A percentile compares a stretch with the other conserved stretches of the same genome.
Conservation (phyloP, 2,329 filamentous ascomycete genomes). For the Arthrobotrys conoides region DNA sequence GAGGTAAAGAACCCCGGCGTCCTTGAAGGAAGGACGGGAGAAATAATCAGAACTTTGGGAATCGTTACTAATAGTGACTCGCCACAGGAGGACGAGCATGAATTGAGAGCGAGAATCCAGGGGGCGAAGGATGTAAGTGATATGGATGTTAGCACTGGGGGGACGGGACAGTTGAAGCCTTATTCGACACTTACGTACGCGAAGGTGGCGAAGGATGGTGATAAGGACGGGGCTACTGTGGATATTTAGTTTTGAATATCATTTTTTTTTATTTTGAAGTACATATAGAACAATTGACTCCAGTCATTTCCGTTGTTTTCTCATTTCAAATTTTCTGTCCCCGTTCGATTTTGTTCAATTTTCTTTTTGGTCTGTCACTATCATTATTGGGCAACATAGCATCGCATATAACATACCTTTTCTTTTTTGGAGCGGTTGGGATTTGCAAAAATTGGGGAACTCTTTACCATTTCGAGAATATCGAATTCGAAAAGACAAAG, state of each 20-base stretch:
- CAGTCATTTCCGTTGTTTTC: conserved; percentile 1
- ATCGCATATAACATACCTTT: conserved; percentile 10
- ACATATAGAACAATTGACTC: conserved; percentile 4
- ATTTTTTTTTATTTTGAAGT: conserved; percentile 6
- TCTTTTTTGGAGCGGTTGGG: conserved; percentile 11
- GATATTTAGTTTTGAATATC: background rate
- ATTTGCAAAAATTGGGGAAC: conserved; percentile 1
- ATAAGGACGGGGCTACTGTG: conserved; percentile 5
- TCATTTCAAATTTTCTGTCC: background rate
- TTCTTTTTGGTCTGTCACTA: conserved; percentile 16
- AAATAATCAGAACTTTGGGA: conserved; percentile 35
- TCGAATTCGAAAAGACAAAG: background rate
- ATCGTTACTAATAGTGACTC: conserved; percentile 32
- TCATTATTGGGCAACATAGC: conserved; percentile 4
- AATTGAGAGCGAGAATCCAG: conserved; percentile 29
- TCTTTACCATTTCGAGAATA: conserved; percentile 7
- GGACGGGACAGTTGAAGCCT: conserved; percentile 27
- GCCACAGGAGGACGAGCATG: conserved; percentile 31
- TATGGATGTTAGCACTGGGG: conserved; percentile 25
- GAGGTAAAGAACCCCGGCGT: conserved; percentile 46
- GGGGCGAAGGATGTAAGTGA: conserved; percentile 31
- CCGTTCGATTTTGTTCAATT: background rate
- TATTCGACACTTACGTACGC: conserved; percentile 17
- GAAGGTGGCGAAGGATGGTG: conserved; percentile 27
- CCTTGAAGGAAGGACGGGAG: conserved; percentile 34